Evolutionary conservation across 1,139 yeast species (phyloP), one percentile per base, ranked within the genome.

Genomic region (Arxiozyma heterogenica): DNA sequence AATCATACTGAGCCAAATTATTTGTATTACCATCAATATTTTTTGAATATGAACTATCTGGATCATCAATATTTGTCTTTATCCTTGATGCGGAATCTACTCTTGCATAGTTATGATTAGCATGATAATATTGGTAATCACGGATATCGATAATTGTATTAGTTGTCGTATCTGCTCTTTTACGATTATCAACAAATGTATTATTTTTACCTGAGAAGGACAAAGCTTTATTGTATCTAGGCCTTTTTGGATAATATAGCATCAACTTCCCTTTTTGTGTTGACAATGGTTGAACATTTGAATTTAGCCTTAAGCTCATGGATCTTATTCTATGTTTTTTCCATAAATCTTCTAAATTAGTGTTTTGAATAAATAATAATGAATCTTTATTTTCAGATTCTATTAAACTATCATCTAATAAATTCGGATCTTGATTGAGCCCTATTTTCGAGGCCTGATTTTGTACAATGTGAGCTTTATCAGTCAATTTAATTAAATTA

Each of bases 361-460:
- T 21, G 11, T 46, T 39, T 30, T 39, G 22, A 27, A 59, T 54
- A 41, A 60, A 54, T 25, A 59, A 49, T 23, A 59, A 49, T 2
- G 59, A 53, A 25, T 59, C 59, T 11, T 54, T 49, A 20, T 53
- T 52, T 50, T 60, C 63, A 4, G 64, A 53, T 53, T 61, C 64
- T 34, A 59, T 51, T 9, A 61, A 53, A 49, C 56, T 59, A 38
- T 60, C 62, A 49, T 59, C 63, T 15, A 62, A 47, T 34, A 50
- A 51, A 23, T 39, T 51, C n/a, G 57, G 11, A 34, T 50, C 46
- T n/a, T 45, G 51, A 38, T 41, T 39, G 8, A 15, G n/a, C 23
- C 27, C 12, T 9, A 15, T 12, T 11, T 23, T 20, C 5, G 41
- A 22, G 5, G 38, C 51, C 42, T 22, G 44, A 5, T 44, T 38